Conservation (phyloP, 345 rosid genomes). For the Carallia pectinifolia region DNA sequence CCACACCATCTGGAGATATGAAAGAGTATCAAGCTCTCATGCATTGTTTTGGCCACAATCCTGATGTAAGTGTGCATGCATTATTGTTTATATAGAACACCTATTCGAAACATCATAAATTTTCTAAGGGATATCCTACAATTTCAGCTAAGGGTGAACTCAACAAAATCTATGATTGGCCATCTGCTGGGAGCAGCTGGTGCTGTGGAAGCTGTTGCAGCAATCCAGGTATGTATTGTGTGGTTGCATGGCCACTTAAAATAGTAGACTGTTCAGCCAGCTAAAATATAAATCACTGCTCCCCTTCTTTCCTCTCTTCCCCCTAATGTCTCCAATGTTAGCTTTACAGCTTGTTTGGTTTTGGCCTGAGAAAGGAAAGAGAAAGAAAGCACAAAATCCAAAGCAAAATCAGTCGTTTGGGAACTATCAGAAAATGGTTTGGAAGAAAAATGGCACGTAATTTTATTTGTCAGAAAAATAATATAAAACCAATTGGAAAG, state of each 20-base stretch:
- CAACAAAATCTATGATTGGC: conserved; percentile 48
- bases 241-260: neutral
- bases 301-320: neutral
- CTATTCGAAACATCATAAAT: neutral
- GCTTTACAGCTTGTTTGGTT: no score
- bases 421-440: no score
- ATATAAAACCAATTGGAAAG: no score
- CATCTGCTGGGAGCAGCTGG: conserved; percentile 47
- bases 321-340: no score
- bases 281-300: neutral
- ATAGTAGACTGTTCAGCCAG: neutral
- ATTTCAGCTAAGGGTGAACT: conserved; percentile 41
- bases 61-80: conserved; percentile 40
- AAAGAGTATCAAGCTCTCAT: conserved; percentile 69
- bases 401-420: no score
- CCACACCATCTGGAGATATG: conserved; percentile 74
- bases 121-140: conserved; percentile 19
- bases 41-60: conserved; percentile 71
- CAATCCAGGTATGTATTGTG: conserved; percentile 31
- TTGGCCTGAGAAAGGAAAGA: no score
- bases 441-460: no score
- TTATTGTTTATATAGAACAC: neutral
- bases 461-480: no score
- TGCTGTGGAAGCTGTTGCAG: conserved; percentile 44
- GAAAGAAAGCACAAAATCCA: no score